Base-by-base conservation (phyloP, 129 eudicot species). In the Chrysanthemum makinoi region DNA sequence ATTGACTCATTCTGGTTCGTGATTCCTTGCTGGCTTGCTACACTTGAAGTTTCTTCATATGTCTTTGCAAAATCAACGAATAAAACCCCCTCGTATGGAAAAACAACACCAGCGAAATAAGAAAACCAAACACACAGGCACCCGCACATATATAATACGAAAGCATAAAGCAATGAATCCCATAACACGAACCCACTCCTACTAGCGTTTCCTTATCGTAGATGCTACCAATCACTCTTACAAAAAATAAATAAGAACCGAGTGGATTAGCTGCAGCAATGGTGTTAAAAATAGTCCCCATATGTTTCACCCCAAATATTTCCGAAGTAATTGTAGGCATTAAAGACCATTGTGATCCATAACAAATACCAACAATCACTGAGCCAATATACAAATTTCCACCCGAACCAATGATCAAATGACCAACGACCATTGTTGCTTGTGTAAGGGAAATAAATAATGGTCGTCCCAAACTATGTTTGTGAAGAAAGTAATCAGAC, bases 241-340 rank as follows among this genome's bases (percentile, higher is more conserved):
- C 97, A 14, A 97, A 94, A 24, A 94, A 33, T 30, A 90, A 43
- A 75, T 86, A 90, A 8, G 99, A 87, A 28, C 97, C 97, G 15
- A 88, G 49, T 6, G 97, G 97, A 65, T 88, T 91, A 43, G 94
- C 99, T 9, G 80, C 75, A 8, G 88, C 93, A 3, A 94, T 90
- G 19, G 96, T 87, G 82, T 90, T 94, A 54, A 89, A 90, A 18
- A 90, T 94, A 44, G 97, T 90, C 65, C 97, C 99, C 96, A 94
- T 78, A 72, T 94, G 92, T 22, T 44, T 55, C 70, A 90, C 91
- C 8, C 99, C 99, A 63, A 90, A 94, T 26, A 94, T 88, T 71
- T 94, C 99, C 1, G 87, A 83, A 26, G 93, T 81, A 16, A 94
- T 86, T 2, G 97, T 90, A 16, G 99, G 99, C 99, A 90, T 94